Base-by-base conservation (phyloP, 2,329 filamentous ascomycete species). In the Colletotrichum nymphaeae region DNA sequence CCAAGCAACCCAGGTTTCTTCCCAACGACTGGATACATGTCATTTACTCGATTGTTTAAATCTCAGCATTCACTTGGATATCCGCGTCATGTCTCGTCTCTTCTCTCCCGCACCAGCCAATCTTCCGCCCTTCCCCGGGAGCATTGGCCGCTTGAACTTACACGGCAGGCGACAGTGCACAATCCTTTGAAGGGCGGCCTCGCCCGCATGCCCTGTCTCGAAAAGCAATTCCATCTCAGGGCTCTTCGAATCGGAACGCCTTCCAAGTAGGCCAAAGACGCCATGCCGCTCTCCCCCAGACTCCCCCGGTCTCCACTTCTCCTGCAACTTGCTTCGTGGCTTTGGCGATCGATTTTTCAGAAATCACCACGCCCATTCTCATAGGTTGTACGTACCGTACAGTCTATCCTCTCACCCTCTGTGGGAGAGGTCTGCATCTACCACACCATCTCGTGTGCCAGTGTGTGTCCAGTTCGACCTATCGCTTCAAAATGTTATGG, bases 81-180 rank as follows among this genome's bases (percentile, higher is more conserved):
- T 60, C 70, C 59, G 67, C 70, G 55, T 65, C 70, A 73, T 73
- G 70, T 73, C 67, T 73, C 67, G 55, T 73, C 70, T 73, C 55
- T 67, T 70, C 60, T 73, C 59, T 59, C 70, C 66, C 67, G 60
- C 60, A 53, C 63, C 37, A 53, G 60, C 67, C 22, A 52, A 22
- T 57, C 59, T 70, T 65, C 70, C 70, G 70, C 46, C 35, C 24
- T 73, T 73, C 70, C 70, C 67, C 70, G 67, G 67, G 37, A 22
- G 70, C 70, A 57, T 46, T 70, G 70, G 59, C 60, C 66, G 55
- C 67, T 46, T 56, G 55, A 46, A 56, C 55, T 32, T 49, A 49
- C 53, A 65, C 37, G 57, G 53, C 55, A 49, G 64, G 59, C 59
- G 57, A 73, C 59, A 70, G 64, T 59, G 67, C 42, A 26, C 67